These are phyloP conservation scores for Calonectria leucothoes DNA, from an alignment of 2,329 filamentous ascomycete genomes.

Conservation along the genomic window DNA sequence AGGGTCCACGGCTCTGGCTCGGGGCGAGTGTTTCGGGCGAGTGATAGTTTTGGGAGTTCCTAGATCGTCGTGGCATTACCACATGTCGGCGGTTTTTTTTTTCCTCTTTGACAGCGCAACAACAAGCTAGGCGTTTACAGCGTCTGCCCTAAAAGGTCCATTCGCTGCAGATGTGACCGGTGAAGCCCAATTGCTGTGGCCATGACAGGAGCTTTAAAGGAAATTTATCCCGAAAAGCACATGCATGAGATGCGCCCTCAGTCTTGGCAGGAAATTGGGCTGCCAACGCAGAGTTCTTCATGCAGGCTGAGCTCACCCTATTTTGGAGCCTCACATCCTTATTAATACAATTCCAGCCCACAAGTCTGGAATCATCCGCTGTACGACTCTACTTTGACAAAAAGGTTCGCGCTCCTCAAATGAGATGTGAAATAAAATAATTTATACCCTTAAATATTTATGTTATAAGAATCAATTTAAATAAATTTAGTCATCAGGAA, in stretches of 20 bases:
- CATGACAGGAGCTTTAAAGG: neutral
- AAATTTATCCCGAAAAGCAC: neutral
- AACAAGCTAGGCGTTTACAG: neutral
- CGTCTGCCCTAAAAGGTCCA: neutral
- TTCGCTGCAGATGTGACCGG: neutral
- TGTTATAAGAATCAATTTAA: no score
- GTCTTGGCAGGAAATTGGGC: neutral
- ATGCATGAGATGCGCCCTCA: neutral
- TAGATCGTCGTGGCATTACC: neutral
- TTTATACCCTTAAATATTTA: no score
- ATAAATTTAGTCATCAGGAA: no score
- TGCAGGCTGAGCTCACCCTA: neutral
- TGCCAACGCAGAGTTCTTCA: neutral
- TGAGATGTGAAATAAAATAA: no score
- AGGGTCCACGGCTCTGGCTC: conserved; percentile 7
- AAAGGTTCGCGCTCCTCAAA: no score
- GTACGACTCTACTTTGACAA: no score
- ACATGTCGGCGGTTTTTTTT: neutral
- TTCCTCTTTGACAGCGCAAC: neutral
- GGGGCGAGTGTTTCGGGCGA: neutral
- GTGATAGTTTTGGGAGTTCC: neutral
- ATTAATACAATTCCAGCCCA: neutral
- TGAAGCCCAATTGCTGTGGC: neutral
- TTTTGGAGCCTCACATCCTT: neutral
- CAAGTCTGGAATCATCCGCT: no score